These are phyloP conservation scores for Fusarium solani-melongenae DNA, from an alignment of 2,329 filamentous ascomycete genomes.

Conservation along the genomic window DNA sequence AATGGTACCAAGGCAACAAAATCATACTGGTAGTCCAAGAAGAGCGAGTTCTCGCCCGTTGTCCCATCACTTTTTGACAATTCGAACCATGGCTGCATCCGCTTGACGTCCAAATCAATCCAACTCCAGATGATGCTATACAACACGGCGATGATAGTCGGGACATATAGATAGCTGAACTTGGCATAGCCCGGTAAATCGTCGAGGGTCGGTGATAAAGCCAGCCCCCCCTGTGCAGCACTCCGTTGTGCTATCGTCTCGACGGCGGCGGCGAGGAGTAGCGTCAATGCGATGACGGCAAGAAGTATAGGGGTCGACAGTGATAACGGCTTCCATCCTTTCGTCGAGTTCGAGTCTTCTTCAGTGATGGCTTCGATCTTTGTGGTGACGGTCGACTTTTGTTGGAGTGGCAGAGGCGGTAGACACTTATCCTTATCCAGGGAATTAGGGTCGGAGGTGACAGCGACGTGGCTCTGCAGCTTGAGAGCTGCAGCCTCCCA, in stretches of 20 bases:
- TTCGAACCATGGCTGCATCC: conserved; percentile 71
- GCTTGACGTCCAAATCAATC: conserved; percentile 68
- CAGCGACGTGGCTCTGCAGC: neutral
- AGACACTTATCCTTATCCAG: conserved; percentile 23
- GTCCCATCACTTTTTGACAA: conserved; percentile 68
- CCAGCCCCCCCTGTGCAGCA: conserved; percentile 53
- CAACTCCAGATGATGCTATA: conserved; percentile 69
- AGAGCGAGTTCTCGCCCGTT: conserved; percentile 55
- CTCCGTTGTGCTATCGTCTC: conserved; percentile 58
- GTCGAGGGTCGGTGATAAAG: conserved; percentile 33
- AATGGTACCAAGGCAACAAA: conserved; percentile 50
- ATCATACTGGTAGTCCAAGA: conserved; percentile 63
- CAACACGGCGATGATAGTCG: conserved; percentile 63
- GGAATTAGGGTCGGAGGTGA: neutral
- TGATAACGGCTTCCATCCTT: conserved; percentile 40
- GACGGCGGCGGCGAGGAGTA: conserved; percentile 55
- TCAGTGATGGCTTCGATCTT: neutral
- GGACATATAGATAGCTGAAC: conserved; percentile 61
- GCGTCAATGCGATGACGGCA: conserved; percentile 49
- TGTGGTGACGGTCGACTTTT: neutral
- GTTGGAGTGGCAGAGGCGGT: neutral
- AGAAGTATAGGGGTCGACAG: conserved; percentile 49
- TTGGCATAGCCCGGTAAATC: conserved; percentile 50
- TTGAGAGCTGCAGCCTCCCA: conserved; percentile 25
- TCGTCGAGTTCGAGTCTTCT: rapidly evolving